phyloP scores from a whole-genome alignment of 2,329 filamentous ascomycete genomes.

The Metarhizium humberi region DNA sequence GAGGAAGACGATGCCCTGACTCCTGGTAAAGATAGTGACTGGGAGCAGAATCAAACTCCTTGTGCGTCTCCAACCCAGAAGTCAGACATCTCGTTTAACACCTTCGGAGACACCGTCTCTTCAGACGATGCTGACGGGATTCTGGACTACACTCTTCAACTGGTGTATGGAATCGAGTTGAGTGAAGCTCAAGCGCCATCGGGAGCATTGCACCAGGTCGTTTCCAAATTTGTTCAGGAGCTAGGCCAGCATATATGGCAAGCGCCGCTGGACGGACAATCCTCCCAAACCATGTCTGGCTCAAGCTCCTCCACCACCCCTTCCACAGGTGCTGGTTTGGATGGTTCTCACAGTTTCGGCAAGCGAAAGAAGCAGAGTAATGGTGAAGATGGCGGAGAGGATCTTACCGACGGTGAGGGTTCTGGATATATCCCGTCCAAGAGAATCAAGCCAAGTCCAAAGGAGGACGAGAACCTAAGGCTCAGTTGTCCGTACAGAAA shows the following conservation, averaged over 20 bases:
- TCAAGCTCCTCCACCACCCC: slow-evolving; percentile 22
- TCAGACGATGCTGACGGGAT: slow-evolving; percentile 24
- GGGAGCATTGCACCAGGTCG: slow-evolving; percentile 19
- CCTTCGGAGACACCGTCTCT: slow-evolving; percentile 19
- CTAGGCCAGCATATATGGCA: slow-evolving; percentile 24
- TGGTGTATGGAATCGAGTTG: slow-evolving; percentile 28
- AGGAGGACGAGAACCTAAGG: slow-evolving; percentile 28
- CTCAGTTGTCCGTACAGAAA: slow-evolving; percentile 35
- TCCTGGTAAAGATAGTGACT: slow-evolving; percentile 6
- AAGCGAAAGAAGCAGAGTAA: slow-evolving; percentile 26
- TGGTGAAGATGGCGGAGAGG: slow-evolving; percentile 24
- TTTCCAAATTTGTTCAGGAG: slow-evolving; percentile 23
- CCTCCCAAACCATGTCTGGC: slow-evolving; percentile 20
- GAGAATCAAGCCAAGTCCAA: slow-evolving; percentile 19
- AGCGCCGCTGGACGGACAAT: slow-evolving; percentile 17
- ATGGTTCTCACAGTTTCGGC: slow-evolving; percentile 14
- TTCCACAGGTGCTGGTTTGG: slow-evolving; percentile 15
- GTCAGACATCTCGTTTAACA: slow-evolving; percentile 14
- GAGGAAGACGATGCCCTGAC: slow-evolving; percentile 7
- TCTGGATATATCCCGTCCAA: slow-evolving; percentile 20
- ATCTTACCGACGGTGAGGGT: slow-evolving; percentile 25
- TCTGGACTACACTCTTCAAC: slow-evolving; percentile 26
- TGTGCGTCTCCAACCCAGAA: slow-evolving; percentile 4
- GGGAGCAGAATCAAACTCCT: slow-evolving; percentile 5
- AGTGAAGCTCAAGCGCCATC: slow-evolving; percentile 20